A percentile compares a stretch with the other conserved stretches of the same genome.
Conservation (phyloP, 805 yeast species). For the Metschnikowia lachancei region DNA sequence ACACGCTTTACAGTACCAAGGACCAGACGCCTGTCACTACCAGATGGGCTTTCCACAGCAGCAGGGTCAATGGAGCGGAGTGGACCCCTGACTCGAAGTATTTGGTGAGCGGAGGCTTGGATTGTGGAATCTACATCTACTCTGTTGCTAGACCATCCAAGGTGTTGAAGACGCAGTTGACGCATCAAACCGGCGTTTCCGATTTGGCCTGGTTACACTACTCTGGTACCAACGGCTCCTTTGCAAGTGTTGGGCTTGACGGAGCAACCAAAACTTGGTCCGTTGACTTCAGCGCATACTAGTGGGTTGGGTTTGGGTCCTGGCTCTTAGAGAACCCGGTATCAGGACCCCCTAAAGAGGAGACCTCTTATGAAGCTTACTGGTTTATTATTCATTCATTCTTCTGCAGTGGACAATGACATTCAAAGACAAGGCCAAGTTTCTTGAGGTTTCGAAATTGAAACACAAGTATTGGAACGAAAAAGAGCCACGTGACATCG, state of each 20-base stretch:
- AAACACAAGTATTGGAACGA: no score
- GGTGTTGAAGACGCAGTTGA: slow-evolving; percentile 68
- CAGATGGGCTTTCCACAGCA: slow-evolving; percentile 94
- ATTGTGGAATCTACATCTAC: slow-evolving; percentile 76
- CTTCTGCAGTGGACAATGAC: no score
- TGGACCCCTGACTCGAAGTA: slow-evolving; percentile 78
- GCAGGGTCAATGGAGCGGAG: slow-evolving; percentile 68
- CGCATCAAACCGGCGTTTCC: slow-evolving; percentile 86
- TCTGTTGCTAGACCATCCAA: slow-evolving; percentile 76
- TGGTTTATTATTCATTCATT: no score
- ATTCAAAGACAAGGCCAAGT: no score
- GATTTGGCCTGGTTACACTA: slow-evolving; percentile 67
- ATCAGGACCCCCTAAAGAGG: no score
- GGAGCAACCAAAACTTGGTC: slow-evolving; percentile 77
- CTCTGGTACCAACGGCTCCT: slow-evolving; percentile 29
- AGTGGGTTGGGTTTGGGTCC: no score
- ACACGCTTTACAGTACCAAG: slow-evolving; percentile 59
- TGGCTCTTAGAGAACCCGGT: no score
- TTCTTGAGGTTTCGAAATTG: no score
- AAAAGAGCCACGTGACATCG: no score
- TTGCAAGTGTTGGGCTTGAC: slow-evolving; percentile 78
- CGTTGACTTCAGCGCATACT: slow-evolving; percentile 28
- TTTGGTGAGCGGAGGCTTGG: slow-evolving; percentile 78
- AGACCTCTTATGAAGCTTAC: no score
- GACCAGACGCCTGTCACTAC: slow-evolving; percentile 65